Conservation (phyloP, 495 filamentous ascomycete genomes). For the Neurospora sp. region DNA sequence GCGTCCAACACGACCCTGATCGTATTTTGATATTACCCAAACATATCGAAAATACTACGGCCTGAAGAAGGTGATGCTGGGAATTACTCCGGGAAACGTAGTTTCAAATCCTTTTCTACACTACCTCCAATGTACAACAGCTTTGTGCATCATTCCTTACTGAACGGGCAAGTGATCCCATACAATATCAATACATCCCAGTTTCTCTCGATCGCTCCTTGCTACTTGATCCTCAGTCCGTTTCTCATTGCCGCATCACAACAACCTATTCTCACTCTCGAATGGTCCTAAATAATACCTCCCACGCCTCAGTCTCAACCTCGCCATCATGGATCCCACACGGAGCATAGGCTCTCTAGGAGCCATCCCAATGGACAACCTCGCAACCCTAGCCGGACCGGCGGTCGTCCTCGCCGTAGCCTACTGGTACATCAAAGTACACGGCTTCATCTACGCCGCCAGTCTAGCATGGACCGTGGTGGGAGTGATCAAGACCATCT, state of each 20-base stretch:
- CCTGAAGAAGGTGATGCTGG: neutral
- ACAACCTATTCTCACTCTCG: neutral
- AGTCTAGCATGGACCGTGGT: neutral
- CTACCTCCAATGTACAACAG: neutral
- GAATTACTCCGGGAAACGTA: neutral
- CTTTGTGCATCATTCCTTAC: neutral
- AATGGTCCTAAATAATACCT: neutral
- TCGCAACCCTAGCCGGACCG: conserved; percentile 25
- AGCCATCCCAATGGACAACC: neutral
- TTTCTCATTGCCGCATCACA: too few relatives aligned
- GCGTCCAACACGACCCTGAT: neutral
- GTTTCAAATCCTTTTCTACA: neutral
- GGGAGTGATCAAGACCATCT: neutral
- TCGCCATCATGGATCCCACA: neutral
- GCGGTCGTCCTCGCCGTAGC: neutral
- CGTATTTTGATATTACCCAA: neutral
- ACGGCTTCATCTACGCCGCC: neutral
- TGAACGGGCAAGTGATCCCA: neutral
- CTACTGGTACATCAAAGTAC: neutral
- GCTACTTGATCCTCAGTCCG: neutral
- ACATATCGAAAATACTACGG: neutral
- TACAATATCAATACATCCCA: neutral
- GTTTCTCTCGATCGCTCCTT: neutral
- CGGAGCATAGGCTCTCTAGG: neutral
- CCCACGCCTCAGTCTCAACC: neutral